Evolutionary conservation across 2,329 filamentous ascomycete genomes (phyloP), one percentile per base, ranked within the genome.

Genomic region (Juglanconis sp.): DNA sequence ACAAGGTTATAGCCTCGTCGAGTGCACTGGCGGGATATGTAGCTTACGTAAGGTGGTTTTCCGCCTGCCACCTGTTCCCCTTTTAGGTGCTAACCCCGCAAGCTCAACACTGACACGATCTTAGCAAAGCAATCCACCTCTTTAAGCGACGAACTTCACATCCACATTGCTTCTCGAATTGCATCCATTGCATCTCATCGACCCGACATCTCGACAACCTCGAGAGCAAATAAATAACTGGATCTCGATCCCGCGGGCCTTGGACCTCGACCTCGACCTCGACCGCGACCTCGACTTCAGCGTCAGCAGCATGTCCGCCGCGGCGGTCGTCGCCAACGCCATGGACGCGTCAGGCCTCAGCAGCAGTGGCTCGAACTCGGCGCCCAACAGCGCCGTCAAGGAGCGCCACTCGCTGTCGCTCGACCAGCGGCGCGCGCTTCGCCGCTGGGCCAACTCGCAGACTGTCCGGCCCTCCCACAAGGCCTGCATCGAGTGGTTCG

Each of bases 401-500:
- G 83, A 86, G 71, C 82, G 84, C 9, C 81, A 86, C 65, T 86
- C 83, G 1, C 73, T 87, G 56, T 86, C 84, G 30, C 82, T 87
- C 61, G 83, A 87, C 68, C 84, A 87, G 70, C 83, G 84, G 38
- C 82, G 84, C 64, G 82, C 83, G 32, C 76, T 87, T 55, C 81
- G 84, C 31, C 77, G 81, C 64, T 87, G 84, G 84, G 84, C 83
- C 31, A 82, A 83, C 66, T 75, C 75, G 46, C 84, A 86, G 68
- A 72, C 79, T 13, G 77, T 81, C 32, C 80, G 84, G 2, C 84
- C 84, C 6, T 83, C 81, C 32, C 84, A 87, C 71, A 84, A 84
- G 71, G 78, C 81, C 38, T 86, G 84, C 75, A 86, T 86, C 68
- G 83, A 86, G 68, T 87, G 84, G 84, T 87, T 86, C 73, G 79